A percentile compares a stretch with the other conserved stretches of the same genome.
These are phyloP conservation scores for Dissophora globulifera DNA, from an alignment of 192 early-diverging fungal genomes.

Conservation along the genomic window DNA sequence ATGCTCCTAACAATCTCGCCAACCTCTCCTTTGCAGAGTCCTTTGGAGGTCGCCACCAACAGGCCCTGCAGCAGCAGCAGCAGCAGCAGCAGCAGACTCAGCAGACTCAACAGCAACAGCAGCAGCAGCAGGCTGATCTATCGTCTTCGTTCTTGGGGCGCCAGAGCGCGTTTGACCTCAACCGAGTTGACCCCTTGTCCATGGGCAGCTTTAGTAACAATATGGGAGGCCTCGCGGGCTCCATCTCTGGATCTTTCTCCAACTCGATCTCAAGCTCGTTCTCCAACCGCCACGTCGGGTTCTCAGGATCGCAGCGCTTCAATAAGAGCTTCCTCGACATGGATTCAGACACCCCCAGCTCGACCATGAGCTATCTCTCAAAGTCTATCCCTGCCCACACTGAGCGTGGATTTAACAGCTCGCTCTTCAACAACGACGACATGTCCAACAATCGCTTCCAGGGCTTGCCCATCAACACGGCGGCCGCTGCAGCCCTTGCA, in stretches of 20 bases:
- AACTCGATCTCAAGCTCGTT: constrained; percentile 45
- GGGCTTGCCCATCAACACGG: constrained; percentile 58
- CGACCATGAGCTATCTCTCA: constrained; percentile 56
- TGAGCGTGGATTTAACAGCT: constrained; percentile 58
- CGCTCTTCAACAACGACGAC: constrained; percentile 57
- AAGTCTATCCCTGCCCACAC: constrained; percentile 61
- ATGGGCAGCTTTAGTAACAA: constrained; percentile 52
- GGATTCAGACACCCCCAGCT: constrained; percentile 35
- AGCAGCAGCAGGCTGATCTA: constrained; percentile 37
- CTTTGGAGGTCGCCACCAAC: constrained; percentile 46
- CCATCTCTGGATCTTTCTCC: constrained; percentile 47
- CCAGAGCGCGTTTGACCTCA: constrained; percentile 40
- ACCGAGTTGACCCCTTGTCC: constrained; percentile 45
- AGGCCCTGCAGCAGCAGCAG: constrained; percentile 43
- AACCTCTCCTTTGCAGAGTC: constrained; percentile 57
- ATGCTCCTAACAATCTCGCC: constrained; percentile 54
- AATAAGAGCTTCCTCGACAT: constrained; percentile 56
- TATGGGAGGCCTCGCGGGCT: constrained; percentile 44
- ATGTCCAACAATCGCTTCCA: constrained; percentile 54
- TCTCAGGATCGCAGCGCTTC: constrained; percentile 47
- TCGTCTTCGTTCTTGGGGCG: constrained; percentile 39
- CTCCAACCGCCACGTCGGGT: constrained; percentile 41
- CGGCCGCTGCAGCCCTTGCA: constrained; percentile 34
- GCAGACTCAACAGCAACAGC: constrained; percentile 54
- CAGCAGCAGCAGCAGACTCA: constrained; percentile 52